Evolutionary conservation across 1,284 basidiomycete genomes (phyloP).

Genomic region (Neonothopanus nambi): DNA sequence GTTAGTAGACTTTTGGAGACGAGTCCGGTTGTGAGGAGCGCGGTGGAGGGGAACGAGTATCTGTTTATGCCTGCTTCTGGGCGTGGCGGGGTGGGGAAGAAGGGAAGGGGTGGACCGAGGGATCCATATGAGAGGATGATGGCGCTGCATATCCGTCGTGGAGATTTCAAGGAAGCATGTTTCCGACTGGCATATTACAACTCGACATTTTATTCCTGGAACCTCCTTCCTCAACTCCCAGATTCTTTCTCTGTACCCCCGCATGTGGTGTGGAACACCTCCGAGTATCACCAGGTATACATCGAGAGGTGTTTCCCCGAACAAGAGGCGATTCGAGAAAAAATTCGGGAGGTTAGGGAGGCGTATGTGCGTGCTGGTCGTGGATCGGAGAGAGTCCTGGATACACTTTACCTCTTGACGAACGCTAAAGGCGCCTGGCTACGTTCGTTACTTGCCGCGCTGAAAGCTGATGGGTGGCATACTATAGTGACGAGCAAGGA

Average conservation of each 20-base stretch:
- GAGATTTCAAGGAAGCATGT: constrained; percentile 57
- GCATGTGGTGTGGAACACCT: constrained; percentile 33
- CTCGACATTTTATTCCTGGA: constrained; percentile 57
- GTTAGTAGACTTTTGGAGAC: constrained; percentile 38
- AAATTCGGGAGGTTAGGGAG: constrained; percentile 33
- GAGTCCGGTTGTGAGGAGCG: constrained; percentile 39
- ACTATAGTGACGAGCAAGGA: constrained; percentile 28
- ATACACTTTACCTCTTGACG: constrained; percentile 42
- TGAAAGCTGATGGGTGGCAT: constrained; percentile 36
- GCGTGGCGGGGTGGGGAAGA: no score
- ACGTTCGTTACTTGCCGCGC: constrained; percentile 30
- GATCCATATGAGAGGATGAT: constrained; percentile 17
- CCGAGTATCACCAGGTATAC: constrained; percentile 42
- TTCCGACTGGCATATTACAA: constrained; percentile 45
- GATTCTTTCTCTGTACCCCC: constrained; percentile 55
- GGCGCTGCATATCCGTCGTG: constrained; percentile 56
- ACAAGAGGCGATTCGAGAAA: constrained; percentile 38
- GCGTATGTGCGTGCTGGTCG: constrained; percentile 18
- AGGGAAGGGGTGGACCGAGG: no score
- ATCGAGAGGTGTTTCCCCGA: constrained; percentile 49
- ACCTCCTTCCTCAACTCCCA: constrained; percentile 48
- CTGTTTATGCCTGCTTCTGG: no score
- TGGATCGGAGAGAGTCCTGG: constrained; percentile 30
- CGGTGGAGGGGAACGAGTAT: constrained; percentile 37
- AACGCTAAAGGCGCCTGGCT: constrained; percentile 41